Evolutionary conservation across 2,329 filamentous ascomycete genomes (phyloP).

Genomic region (Macrophomina phaseolina): DNA sequence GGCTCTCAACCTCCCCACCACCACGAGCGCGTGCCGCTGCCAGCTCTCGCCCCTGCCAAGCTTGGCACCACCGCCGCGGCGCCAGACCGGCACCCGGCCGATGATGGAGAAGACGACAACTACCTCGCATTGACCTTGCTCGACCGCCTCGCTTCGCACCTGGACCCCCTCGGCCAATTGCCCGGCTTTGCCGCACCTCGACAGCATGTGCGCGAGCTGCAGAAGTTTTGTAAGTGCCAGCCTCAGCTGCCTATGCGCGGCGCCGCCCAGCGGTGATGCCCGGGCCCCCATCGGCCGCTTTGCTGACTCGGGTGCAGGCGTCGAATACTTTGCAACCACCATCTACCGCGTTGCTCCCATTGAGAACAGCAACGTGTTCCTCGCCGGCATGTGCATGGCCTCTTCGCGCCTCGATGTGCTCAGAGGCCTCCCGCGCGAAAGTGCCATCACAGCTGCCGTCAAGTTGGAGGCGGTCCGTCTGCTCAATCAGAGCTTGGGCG

Average conservation of each 20-base stretch:
- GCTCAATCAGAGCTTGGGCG: conserved; percentile 11
- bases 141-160: conserved; percentile 12
- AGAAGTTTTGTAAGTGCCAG: conserved; percentile 6
- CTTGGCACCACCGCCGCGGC: neutral
- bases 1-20: neutral
- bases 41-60: neutral
- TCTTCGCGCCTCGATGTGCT: conserved; percentile 13
- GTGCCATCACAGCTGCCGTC: conserved; percentile 15
- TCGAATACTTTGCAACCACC: conserved; percentile 12
- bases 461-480: conserved; percentile 14
- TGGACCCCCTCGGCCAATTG: conserved; percentile 15
- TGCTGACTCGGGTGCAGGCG: neutral
- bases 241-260: neutral
- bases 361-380: conserved; percentile 16
- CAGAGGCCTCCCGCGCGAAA: conserved; percentile 6
- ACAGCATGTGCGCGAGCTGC: conserved; percentile 12
- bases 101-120: neutral
- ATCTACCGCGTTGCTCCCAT: conserved; percentile 18
- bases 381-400: conserved; percentile 19
- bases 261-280: neutral
- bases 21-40: neutral
- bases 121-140: conserved; percentile 5
- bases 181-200: conserved; percentile 1
- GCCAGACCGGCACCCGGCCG: neutral
- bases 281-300: too few species aligned